Conservation (phyloP, 352 stramenopile species). For the Pythium volutum region DNA sequence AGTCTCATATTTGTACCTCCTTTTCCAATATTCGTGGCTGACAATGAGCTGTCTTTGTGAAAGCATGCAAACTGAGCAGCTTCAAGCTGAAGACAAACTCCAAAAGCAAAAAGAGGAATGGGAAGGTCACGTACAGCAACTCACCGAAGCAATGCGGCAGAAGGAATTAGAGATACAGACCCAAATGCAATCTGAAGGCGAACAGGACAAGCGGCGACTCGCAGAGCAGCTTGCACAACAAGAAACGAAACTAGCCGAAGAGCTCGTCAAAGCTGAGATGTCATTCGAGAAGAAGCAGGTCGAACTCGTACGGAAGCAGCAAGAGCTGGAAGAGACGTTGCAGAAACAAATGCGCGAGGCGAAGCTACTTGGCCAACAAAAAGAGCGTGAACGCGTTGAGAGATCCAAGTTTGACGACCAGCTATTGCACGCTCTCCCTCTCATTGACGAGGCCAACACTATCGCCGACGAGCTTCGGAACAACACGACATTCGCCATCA, state of each 20-base stretch:
- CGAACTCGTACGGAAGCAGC: conserved; percentile 61
- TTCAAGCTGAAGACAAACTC: conserved; percentile 58
- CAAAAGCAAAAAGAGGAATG: conserved; percentile 64
- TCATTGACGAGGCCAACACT: conserved; percentile 86
- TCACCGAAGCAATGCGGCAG: conserved; percentile 75
- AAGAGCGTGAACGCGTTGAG: conserved; percentile 73
- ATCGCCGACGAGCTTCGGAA: conserved; percentile 81
- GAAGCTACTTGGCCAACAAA: conserved; percentile 56
- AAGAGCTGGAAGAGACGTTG: conserved; percentile 63
- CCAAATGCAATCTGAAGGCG: conserved; percentile 71
- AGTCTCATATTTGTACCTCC: conserved; percentile 10
- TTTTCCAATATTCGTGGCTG: background rate
- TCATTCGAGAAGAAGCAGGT: conserved; percentile 75
- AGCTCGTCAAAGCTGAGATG: conserved; percentile 73
- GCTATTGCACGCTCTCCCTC: conserved; percentile 70
- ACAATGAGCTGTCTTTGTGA: background rate
- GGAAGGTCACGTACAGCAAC: conserved; percentile 54
- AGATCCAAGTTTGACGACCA: conserved; percentile 74
- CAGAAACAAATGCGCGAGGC: conserved; percentile 82
- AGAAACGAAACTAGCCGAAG: conserved; percentile 62
- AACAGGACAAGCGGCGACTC: conserved; percentile 72
- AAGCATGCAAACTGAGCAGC: conserved; percentile 59
- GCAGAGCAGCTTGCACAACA: conserved; percentile 71
- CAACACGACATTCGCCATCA: conserved; percentile 60
- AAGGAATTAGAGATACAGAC: conserved; percentile 73